Conservation (phyloP, 768 basidiomycete species). For the Lactarius psammicola region DNA sequence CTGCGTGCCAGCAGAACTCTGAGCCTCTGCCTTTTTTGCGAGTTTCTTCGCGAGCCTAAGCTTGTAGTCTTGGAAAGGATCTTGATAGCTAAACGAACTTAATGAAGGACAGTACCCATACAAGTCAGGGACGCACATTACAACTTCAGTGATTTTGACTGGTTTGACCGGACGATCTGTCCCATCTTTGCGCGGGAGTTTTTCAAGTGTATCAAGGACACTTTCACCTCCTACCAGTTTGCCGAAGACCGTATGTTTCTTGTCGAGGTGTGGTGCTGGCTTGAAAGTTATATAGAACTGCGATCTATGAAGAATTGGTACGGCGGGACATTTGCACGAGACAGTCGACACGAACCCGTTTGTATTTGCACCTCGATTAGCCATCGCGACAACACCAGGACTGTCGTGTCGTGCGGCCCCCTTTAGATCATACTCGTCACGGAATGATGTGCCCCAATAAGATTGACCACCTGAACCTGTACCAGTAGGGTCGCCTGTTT, state of each 20-base stretch:
- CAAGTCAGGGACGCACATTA: conserved; percentile 59
- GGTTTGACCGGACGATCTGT: conserved; percentile 86
- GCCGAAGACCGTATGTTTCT: conserved; percentile 95
- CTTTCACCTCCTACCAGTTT: conserved; percentile 96
- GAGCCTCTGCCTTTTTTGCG: conserved; percentile 52
- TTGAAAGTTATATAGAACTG: conserved; percentile 95
- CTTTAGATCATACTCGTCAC: conserved; percentile 89
- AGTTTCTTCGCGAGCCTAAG: conserved; percentile 76
- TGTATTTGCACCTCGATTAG: conserved; percentile 88
- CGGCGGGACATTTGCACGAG: conserved; percentile 10
- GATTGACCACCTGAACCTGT: conserved; percentile 93
- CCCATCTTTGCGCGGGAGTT: conserved; percentile 74
- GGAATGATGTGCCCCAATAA: conserved; percentile 93
- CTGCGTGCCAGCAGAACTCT: conserved; percentile 34
- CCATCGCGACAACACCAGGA: conserved; percentile 89
- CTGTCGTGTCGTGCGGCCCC: conserved; percentile 85
- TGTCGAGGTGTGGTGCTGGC: conserved; percentile 80
- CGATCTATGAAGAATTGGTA: conserved; percentile 48
- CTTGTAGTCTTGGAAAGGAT: conserved; percentile 95
- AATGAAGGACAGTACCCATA: background rate
- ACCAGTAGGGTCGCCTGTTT: conserved; percentile 96
- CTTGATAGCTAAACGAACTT: conserved; percentile 64
- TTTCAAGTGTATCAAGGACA: conserved; percentile 80
- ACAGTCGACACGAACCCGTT: conserved; percentile 58
- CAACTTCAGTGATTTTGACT: conserved; percentile 79